phyloP scores from a whole-genome alignment of 1,284 basidiomycete genomes.

The Xerocomus amazonicus region DNA sequence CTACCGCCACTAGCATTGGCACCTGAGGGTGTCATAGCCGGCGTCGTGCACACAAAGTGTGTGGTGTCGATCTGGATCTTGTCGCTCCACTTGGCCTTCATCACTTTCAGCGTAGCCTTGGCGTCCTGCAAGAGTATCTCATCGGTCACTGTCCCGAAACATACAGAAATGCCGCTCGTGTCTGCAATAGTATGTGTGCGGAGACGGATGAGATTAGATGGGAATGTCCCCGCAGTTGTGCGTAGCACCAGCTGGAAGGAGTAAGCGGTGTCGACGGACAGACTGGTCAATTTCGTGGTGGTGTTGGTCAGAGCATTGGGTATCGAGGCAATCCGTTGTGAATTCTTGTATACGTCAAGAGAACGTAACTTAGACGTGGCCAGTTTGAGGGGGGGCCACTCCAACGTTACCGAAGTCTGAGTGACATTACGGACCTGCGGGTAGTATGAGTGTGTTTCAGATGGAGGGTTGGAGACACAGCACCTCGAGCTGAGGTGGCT shows the following conservation, averaged over 20 bases:
- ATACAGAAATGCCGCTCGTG: constrained; percentile 88
- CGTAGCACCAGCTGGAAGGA: constrained; percentile 88
- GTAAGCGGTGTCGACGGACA: constrained; percentile 86
- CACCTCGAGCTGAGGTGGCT: constrained; percentile 71
- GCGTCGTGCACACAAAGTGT: constrained; percentile 92
- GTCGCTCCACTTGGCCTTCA: constrained; percentile 83
- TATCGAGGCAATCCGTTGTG: constrained; percentile 81
- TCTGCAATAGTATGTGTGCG: constrained; percentile 92
- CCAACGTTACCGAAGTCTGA: constrained; percentile 90
- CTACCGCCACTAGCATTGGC: constrained; percentile 49
- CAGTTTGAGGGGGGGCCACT: constrained; percentile 85
- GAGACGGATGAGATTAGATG: constrained; percentile 77
- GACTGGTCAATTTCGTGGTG: constrained; percentile 86
- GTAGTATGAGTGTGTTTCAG: constrained; percentile 4
- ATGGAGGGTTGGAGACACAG: neutral
- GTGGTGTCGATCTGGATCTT: constrained; percentile 96
- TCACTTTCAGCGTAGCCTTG: constrained; percentile 73
- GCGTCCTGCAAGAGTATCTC: constrained; percentile 71
- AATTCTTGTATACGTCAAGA: constrained; percentile 88
- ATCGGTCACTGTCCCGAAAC: constrained; percentile 86
- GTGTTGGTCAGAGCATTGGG: constrained; percentile 79
- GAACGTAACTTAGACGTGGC: constrained; percentile 83
- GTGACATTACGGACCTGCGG: constrained; percentile 84
- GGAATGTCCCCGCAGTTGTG: constrained; percentile 86
- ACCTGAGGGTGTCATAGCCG: constrained; percentile 62